Conservation (phyloP, 2,329 filamentous ascomycete species). For the Mycosphaerella sp. region DNA sequence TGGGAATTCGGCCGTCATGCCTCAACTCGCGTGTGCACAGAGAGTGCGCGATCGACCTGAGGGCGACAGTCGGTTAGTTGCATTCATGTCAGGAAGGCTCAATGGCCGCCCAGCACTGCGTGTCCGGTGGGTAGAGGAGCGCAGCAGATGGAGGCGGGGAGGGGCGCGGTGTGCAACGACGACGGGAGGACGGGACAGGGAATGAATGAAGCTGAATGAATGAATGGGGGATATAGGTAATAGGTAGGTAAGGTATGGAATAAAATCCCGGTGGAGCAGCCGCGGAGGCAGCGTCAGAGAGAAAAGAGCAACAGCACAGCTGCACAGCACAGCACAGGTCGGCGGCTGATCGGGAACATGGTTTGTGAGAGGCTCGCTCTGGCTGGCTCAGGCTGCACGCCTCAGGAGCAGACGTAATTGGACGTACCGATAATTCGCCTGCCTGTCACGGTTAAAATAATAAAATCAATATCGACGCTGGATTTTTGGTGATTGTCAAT, state of each 20-base stretch:
- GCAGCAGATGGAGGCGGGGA: no score
- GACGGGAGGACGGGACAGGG: not conserved
- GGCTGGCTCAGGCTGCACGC: no score
- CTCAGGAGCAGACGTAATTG: no score
- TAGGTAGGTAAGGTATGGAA: no score
- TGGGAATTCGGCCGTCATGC: constrained; percentile 44
- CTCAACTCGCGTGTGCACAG: constrained; percentile 4
- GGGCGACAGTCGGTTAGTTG: constrained; percentile 2
- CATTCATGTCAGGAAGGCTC: constrained; percentile 2
- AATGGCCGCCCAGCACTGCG: not conserved
- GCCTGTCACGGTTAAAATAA: no score
- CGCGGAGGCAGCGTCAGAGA: not conserved
- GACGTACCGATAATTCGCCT: no score
- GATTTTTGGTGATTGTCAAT: no score
- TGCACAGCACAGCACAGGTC: no score
- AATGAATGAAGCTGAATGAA: not conserved
- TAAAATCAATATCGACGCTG: no score
- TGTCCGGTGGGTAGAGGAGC: not conserved
- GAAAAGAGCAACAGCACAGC: not conserved
- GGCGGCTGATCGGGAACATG: no score
- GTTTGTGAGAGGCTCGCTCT: no score
- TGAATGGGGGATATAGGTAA: no score
- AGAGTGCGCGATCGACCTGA: constrained; percentile 1
- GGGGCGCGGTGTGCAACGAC: not conserved
- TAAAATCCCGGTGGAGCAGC: not conserved